A percentile compares a stretch with the other conserved stretches of the same genome.
Evolutionary conservation across 2,329 filamentous ascomycete genomes (phyloP).

Genomic region (Sclerotinia subarctica): DNA sequence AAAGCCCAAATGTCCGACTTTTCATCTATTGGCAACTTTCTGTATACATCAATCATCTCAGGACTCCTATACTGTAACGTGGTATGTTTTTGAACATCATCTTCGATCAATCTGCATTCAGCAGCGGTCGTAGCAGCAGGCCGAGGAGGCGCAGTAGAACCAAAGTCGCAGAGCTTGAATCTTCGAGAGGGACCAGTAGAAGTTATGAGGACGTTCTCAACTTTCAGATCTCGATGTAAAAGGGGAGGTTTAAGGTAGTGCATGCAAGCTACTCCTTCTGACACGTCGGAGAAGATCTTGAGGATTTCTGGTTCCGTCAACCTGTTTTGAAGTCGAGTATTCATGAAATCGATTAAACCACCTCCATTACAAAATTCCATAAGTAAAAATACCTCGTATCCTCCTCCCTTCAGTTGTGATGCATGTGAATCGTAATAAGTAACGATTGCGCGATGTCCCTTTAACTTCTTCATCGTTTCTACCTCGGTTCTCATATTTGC

Average conservation of each 20-base stretch:
- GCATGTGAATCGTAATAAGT: constrained; percentile 98
- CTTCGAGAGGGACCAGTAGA: constrained; percentile 59
- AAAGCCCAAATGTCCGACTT: constrained; percentile 98
- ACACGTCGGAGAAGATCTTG: constrained; percentile 93
- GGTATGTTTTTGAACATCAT: constrained; percentile 95
- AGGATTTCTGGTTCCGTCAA: constrained; percentile 97
- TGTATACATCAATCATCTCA: constrained; percentile 98
- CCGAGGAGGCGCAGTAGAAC: constrained; percentile 79
- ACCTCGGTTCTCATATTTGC: constrained; percentile 97
- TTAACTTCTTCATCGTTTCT: constrained; percentile 99
- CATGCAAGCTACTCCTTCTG: constrained; percentile 97
- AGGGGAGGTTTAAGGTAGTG: constrained; percentile 95
- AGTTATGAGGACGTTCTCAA: constrained; percentile 90
- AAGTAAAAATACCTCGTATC: constrained; percentile 95
- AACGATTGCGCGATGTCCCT: constrained; percentile 93
- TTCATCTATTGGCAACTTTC: constrained; percentile 94
- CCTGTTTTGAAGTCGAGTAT: constrained; percentile 91
- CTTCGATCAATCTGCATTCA: constrained; percentile 89
- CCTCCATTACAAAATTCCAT: constrained; percentile 98
- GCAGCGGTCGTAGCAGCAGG: constrained; percentile 81
- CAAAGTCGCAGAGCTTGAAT: constrained; percentile 99
- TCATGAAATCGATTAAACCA: constrained; percentile 99
- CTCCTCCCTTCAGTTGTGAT: constrained; percentile 85
- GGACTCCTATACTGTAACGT: constrained; percentile 96
- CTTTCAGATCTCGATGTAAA: constrained; percentile 91